Evolutionary conservation across 495 filamentous ascomycete species (phyloP).

Genomic region (Hyaloscypha finlandica): DNA sequence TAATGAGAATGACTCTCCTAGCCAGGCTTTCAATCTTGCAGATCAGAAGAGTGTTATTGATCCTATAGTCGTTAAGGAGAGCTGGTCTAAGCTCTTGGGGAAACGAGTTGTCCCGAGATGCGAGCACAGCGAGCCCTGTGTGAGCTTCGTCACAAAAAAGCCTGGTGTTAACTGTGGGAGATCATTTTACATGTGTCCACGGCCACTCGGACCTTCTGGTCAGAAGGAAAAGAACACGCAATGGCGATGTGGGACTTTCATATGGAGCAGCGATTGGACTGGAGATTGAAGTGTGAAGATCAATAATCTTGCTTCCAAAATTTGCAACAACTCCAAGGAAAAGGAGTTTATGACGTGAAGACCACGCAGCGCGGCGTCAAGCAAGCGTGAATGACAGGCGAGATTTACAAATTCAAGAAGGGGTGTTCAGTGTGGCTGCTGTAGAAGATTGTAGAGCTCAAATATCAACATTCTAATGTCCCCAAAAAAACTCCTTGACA

Average conservation of each 20-base stretch:
- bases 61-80: constrained; percentile 73
- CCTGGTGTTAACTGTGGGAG: constrained; percentile 80
- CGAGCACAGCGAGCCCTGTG: constrained; percentile 87
- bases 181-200: constrained; percentile 83
- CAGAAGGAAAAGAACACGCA: constrained; percentile 78
- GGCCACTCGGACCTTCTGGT: constrained; percentile 81
- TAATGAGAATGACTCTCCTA: constrained; percentile 8
- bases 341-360: no score
- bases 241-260: constrained; percentile 86
- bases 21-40: constrained; percentile 19
- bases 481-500: background rate
- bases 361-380: no score
- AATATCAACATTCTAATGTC: background rate
- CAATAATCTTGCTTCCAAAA: background rate
- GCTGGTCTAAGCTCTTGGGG: constrained; percentile 83
- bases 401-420: background rate
- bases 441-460: background rate
- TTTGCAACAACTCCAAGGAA: background rate
- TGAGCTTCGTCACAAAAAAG: constrained; percentile 80
- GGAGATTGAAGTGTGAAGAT: background rate
- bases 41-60: constrained; percentile 54
- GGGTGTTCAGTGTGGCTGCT: background rate
- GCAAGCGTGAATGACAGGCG: background rate
- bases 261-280: constrained; percentile 57
- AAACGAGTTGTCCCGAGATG: constrained; percentile 75